Evolutionary conservation across 2,329 filamentous ascomycete species (phyloP), one percentile per base, ranked within the genome.

Genomic region (Apiospora rasikravindrae): DNA sequence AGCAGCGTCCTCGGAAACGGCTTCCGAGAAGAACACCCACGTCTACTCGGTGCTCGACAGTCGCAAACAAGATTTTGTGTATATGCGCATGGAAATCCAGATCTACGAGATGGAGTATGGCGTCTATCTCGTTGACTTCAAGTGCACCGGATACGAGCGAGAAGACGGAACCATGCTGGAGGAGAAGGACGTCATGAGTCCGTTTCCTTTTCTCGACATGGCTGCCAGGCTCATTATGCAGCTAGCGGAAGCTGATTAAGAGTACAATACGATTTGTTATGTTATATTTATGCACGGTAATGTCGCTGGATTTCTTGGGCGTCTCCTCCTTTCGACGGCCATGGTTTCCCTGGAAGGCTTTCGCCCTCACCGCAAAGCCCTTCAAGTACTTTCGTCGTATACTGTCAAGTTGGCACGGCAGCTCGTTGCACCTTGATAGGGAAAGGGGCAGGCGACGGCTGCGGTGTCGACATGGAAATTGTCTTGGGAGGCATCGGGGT

Each of bases 71-170:
- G 90, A 94, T 75, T 93, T 93, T 71, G 91, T 97, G n/a, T 96
- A 93, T 80, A 93, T 98, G 78, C 96, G 98, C 80, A 91, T 99
- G 81, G 95, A 97, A 76, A 98, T 99, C 75, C 96, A 98, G 81
- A 92, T 98, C 69, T 98, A 98, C 83, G 93, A 95, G 80, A 95
- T 98, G 86, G 96, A 98, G 81, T 91, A 91, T 72, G 93, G 94
- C 71, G 96, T 96, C 76, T 98, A 96, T 82, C 92, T 99, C 74
- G 96, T 99, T 68, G 96, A 99, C 82, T 99, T 99, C 87, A 98
- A 98, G 81, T 98, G 96, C 81, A 95, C 96, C 19, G 96, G 96
- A 26, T 99, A 99, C 83, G 96, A 99, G 84, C 94, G 88, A 67
- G 79, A 86, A 16, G 87, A 96, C 71, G 92, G 96, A 68, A 90